These are phyloP conservation scores for Termitomyces sp. DNA, from an alignment of 768 basidiomycete species.

Conservation along the genomic window DNA sequence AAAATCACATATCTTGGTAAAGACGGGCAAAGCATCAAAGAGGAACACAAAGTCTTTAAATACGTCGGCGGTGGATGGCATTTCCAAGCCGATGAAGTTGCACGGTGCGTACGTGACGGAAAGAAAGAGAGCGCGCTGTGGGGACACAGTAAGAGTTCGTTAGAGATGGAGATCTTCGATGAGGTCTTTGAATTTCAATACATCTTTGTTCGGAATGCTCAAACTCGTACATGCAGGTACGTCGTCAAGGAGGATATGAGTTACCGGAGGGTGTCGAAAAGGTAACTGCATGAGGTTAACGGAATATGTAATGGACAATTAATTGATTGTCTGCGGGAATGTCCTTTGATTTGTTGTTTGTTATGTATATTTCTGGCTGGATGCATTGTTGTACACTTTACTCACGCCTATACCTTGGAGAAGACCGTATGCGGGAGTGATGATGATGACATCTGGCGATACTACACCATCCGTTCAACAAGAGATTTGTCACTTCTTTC, in stretches of 20 bases:
- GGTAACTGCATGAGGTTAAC: constrained; percentile 17
- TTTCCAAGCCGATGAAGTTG: constrained; percentile 88
- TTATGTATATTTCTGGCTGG: not conserved
- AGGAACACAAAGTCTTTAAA: constrained; percentile 55
- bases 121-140: constrained; percentile 71
- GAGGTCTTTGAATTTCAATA: constrained; percentile 45
- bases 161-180: constrained; percentile 85
- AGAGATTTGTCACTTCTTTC: constrained; percentile 10
- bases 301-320: not conserved
- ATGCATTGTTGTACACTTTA: not conserved
- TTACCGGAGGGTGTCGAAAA: constrained; percentile 64
- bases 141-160: constrained; percentile 73
- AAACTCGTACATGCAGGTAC: constrained; percentile 35
- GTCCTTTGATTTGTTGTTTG: not conserved
- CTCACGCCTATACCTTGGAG: not conserved
- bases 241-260: constrained; percentile 60
- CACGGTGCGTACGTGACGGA: constrained; percentile 67
- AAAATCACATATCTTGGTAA: constrained; percentile 57
- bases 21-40: constrained; percentile 39
- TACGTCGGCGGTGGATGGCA: constrained; percentile 73
- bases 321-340: not conserved
- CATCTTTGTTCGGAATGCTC: not conserved
- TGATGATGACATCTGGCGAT: constrained; percentile 1
- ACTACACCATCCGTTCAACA: not conserved
- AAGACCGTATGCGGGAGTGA: not conserved